Percentiles rank a stretch among this genome's conserved stretches.
Conservation (phyloP, 202 grass and related monocot species). For the Bolboschoenoplectus hybrid region DNA sequence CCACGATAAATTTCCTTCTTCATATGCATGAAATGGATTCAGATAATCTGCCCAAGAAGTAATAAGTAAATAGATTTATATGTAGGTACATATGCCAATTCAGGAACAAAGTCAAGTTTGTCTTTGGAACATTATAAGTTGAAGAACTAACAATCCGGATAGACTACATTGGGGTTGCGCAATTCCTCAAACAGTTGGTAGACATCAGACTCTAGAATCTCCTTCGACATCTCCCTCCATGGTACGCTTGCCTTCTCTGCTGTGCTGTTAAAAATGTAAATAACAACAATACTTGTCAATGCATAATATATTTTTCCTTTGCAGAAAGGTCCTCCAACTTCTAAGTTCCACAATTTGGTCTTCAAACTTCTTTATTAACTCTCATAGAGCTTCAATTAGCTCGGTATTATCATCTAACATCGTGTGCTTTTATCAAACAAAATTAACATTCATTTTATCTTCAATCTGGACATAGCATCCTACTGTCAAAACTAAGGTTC, state of each 20-base stretch:
- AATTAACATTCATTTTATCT: too few species aligned
- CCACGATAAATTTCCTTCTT: slow-evolving; percentile 92
- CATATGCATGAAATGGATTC: slow-evolving; percentile 82
- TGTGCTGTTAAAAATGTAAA: slow-evolving; percentile 45
- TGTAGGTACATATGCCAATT: neutral
- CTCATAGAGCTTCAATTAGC: too few species aligned
- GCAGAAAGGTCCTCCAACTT: neutral
- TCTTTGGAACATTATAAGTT: neutral
- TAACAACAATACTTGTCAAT: neutral
- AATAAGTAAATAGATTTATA: neutral
- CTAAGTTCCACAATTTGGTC: neutral
- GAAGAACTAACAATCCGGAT: slow-evolving; percentile 69
- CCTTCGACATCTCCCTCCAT: slow-evolving; percentile 79
- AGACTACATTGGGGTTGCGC: slow-evolving; percentile 62
- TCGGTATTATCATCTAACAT: too few species aligned
- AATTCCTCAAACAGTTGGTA: slow-evolving; percentile 69
- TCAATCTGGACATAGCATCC: too few species aligned
- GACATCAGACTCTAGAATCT: slow-evolving; percentile 74
- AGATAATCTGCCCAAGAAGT: slow-evolving; percentile 71
- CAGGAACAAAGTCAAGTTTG: neutral
- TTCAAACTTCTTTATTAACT: too few species aligned
- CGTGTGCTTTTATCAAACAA: too few species aligned
- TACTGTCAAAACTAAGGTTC: neutral
- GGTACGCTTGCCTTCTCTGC: slow-evolving; percentile 84
- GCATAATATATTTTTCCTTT: neutral